These are phyloP conservation scores for Sordaria brevicollis DNA, from an alignment of 495 filamentous ascomycete species.

Conservation along the genomic window DNA sequence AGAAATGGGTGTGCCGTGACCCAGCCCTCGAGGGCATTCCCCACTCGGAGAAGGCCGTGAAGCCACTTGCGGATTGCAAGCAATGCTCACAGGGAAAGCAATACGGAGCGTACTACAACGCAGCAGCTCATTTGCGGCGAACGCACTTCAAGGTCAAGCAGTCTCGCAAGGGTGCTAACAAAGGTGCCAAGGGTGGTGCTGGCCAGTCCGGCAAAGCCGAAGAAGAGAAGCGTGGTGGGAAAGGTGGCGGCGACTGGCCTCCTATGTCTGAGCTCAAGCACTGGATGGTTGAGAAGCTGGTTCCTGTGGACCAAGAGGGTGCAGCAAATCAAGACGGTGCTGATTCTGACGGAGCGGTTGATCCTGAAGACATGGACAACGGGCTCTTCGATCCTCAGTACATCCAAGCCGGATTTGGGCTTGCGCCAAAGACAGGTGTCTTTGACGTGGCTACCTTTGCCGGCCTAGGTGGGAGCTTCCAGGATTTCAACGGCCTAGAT, in stretches of 20 bases:
- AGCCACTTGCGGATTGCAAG: conserved; percentile 75
- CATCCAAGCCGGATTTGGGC: conserved; percentile 4
- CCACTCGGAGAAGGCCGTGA: conserved; percentile 39
- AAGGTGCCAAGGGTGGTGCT: conserved; percentile 24
- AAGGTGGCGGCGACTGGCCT: conserved; percentile 74
- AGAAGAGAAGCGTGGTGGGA: conserved; percentile 61
- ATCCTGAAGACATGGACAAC: conserved; percentile 25
- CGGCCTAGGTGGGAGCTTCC: conserved; percentile 22
- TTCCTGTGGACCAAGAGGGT: conserved; percentile 24
- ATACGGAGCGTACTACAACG: conserved; percentile 93
- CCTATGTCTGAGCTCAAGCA: conserved; percentile 69
- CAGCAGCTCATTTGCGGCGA: conserved; percentile 80
- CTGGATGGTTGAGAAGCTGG: conserved; percentile 68
- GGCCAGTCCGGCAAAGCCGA: conserved; percentile 21
- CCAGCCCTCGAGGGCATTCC: conserved; percentile 24
- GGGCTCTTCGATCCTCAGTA: conserved; percentile 10
- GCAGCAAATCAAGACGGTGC: conserved; percentile 14
- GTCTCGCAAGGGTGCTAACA: conserved; percentile 29
- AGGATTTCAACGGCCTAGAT: conserved; percentile 6
- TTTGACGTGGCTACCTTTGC: conserved; percentile 19
- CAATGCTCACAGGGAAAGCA: conserved; percentile 65
- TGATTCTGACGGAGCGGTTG: conserved; percentile 13
- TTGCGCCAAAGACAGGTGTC: conserved; percentile 3
- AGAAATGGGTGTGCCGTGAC: conserved; percentile 66
- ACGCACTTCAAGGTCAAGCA: conserved; percentile 63